phyloP scores from a whole-genome alignment of 202 grass and related monocot species.

The Setaria viridis region DNA sequence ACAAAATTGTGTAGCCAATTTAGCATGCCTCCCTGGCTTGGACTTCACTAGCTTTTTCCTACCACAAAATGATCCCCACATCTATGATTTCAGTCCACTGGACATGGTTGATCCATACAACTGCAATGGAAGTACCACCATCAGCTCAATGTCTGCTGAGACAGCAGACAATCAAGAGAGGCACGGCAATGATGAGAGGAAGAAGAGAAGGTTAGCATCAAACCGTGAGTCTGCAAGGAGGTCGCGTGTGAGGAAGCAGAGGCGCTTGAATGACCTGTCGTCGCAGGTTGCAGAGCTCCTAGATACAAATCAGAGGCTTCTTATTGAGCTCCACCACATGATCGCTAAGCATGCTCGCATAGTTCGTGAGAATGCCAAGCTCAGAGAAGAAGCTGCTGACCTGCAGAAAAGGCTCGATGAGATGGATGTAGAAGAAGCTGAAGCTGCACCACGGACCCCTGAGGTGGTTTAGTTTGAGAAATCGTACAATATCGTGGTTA shows the following conservation, averaged over 20 bases:
- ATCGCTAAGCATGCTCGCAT: slow-evolving; percentile 32
- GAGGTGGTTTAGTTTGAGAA: slow-evolving; percentile 25
- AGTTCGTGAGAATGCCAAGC: slow-evolving; percentile 52
- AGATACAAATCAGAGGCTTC: slow-evolving; percentile 43
- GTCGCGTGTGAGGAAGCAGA: slow-evolving; percentile 68
- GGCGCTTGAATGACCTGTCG: slow-evolving; percentile 54
- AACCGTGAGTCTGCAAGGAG: slow-evolving; percentile 70
- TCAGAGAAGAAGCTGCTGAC: slow-evolving; percentile 49
- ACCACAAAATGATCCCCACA: slow-evolving; percentile 25
- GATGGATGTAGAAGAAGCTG: slow-evolving; percentile 19
- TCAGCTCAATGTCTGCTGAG: not conserved
- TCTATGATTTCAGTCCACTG: slow-evolving; percentile 18
- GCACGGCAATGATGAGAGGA: slow-evolving; percentile 45
- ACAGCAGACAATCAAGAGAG: not conserved
- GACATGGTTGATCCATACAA: slow-evolving; percentile 30
- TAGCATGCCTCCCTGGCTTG: slow-evolving; percentile 39
- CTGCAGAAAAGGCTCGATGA: slow-evolving; percentile 49
- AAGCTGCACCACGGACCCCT: slow-evolving; percentile 1
- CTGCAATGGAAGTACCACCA: slow-evolving; percentile 28
- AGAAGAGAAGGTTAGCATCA: slow-evolving; percentile 56
- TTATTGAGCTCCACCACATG: slow-evolving; percentile 55
- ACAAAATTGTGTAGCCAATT: slow-evolving; percentile 22
- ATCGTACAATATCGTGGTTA: not conserved
- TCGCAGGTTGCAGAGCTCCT: slow-evolving; percentile 37
- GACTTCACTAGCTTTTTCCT: slow-evolving; percentile 37